Evolutionary conservation across 2,329 filamentous ascomycete genomes (phyloP), one percentile per base, ranked within the genome.

Genomic region (Penicillium sp.): DNA sequence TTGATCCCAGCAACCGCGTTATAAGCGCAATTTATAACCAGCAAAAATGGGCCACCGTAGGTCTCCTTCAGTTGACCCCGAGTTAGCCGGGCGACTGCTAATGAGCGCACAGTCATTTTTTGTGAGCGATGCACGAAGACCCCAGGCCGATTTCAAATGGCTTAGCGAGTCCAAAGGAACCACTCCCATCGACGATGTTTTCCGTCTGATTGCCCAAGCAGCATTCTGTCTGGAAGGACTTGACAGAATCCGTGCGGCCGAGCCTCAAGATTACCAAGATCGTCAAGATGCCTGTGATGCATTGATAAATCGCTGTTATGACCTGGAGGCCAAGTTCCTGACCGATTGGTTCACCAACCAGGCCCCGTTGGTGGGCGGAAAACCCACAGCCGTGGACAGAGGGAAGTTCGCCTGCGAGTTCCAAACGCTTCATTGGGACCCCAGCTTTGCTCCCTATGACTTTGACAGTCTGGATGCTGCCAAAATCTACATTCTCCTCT

Each of bases 21-120:
- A 36, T 28, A 16, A 13, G 18, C 9, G 33, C 33, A 36, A 36
- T 36, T 9, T 14, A 15, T 18, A 26, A 13, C 16, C 21, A 28
- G 14, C 33, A 36, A 36, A 26, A 28, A 7, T 28, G 21, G 25
- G 33, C 13, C 4, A 14, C 33, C 3, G 33, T 36, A 18, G 27
- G 23, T 36, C 9, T 15, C 4, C 7, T 34, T 7, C 16, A 4
- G 16, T 11, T 32, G 16, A 32, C 9, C 5, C 14, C 10, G n/a
- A 4, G 13, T 32, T 10, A n/a, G n/a, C n/a, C n/a, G n/a, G n/a
- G n/a, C n/a, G n/a, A n/a, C n/a, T n/a, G n/a, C n/a, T n/a, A n/a
- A n/a, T n/a, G n/a, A n/a, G n/a, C n/a, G n/a, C n/a, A n/a, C 15
- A 33, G 31, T 11, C 18, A 20, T 33, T 18, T 15, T 33, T 19